Conservation (phyloP, 805 yeast genomes). For the Nakazawaea sp. region DNA sequence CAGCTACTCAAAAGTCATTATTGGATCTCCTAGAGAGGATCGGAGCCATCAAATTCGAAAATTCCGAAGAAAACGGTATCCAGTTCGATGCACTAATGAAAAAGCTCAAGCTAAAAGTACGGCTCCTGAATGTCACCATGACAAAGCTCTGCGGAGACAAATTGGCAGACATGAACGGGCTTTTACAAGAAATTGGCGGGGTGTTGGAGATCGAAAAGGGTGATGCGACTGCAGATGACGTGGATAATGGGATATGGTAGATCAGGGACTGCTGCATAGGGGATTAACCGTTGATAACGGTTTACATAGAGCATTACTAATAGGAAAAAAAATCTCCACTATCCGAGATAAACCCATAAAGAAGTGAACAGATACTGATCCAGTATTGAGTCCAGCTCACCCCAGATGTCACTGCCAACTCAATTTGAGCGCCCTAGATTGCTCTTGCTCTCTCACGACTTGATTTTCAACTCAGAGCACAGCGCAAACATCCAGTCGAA, state of each 20-base stretch:
- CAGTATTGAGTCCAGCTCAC: no score
- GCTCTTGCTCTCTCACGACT: slow-evolving; percentile 5
- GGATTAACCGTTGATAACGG: no score
- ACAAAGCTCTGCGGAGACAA: slow-evolving; percentile 2
- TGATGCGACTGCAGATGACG: slow-evolving; percentile 9
- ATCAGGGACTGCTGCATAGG: no score
- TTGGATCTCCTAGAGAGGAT: neutral
- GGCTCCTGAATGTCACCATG: slow-evolving; percentile 19
- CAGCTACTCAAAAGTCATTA: slow-evolving; percentile 8
- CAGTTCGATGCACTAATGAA: slow-evolving; percentile 20
- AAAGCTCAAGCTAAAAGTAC: slow-evolving; percentile 19
- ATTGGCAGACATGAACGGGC: slow-evolving; percentile 1
- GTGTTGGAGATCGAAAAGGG: slow-evolving; percentile 8
- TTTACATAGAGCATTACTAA: no score
- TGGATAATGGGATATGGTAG: slow-evolving; percentile 14
- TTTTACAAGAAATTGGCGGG: slow-evolving; percentile 5
- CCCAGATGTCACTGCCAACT: no score
- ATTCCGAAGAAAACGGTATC: slow-evolving; percentile 21
- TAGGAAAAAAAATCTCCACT: no score
- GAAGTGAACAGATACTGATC: no score
- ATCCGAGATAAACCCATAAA: no score
- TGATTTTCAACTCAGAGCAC: slow-evolving; percentile 2
- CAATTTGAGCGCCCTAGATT: neutral
- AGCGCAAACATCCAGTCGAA: slow-evolving; percentile 13
- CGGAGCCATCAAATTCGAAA: slow-evolving; percentile 15